phyloP scores from a whole-genome alignment of 306 rosid genomes.

The Quercus alba region DNA sequence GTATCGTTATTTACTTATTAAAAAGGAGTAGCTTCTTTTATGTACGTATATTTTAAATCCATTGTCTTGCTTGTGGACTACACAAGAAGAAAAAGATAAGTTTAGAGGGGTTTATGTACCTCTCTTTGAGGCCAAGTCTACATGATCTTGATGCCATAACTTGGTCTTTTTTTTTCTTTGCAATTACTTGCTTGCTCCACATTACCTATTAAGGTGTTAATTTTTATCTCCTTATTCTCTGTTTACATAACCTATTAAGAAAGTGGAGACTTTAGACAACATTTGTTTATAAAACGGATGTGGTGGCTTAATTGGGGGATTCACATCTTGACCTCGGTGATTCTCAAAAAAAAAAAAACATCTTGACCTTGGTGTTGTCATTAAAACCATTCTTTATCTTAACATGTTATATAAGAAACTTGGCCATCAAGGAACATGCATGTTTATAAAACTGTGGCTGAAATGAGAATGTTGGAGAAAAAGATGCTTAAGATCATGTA shows the following conservation, averaged over 20 bases:
- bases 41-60: not conserved
- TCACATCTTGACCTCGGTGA: no score
- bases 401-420: not conserved
- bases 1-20: not conserved
- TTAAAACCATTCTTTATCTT: not conserved
- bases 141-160: not conserved
- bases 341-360: no score
- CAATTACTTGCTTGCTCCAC: not conserved
- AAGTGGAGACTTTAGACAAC: not conserved
- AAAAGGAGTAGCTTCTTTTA: no score
- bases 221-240: no score
- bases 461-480: not conserved
- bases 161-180: not conserved
- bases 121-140: not conserved
- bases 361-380: not conserved
- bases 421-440: not conserved
- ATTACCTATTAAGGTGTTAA: not conserved
- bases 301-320: not conserved
- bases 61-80: not conserved
- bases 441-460: not conserved
- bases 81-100: not conserved
- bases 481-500: not conserved
- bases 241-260: no score
- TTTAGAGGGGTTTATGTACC: not conserved
- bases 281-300: not conserved